Base-by-base conservation (phyloP, 2,329 filamentous ascomycete species). In the Exophiala sideris region DNA sequence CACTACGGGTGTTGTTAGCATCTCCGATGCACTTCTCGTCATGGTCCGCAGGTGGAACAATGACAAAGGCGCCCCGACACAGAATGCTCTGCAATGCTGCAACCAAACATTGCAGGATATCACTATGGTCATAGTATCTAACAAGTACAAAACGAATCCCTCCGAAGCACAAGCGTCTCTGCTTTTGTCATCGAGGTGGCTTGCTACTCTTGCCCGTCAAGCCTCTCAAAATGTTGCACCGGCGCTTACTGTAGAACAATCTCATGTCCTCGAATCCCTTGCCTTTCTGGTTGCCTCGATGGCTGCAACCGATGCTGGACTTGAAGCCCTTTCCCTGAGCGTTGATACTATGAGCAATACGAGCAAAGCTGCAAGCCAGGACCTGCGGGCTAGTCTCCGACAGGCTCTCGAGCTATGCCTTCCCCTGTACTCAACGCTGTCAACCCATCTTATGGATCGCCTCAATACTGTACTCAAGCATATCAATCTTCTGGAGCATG, bases 401-500 rank as follows among this genome's bases (percentile, higher is more conserved):
- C 52, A 58, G 20, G 39, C 58, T 14, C 50, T 62, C 5, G 53
- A 55, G n/a, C 45, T 21, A 34, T 57, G 54, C 38, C 33, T 59
- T 3, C 44, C 58, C 6, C 44, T 55, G 12, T 59, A 58, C 29
- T 47, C 60, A 10, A 48, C 41, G n/a, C 40, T 63, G 40, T 62
- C 61, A 12, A 20, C 55, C 34, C 55, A 57, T 36, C 56, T 62
- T n/a, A 50, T 59, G 29, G 53, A 55, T 16, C 50, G 60, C 11
- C 54, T 63, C 11, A 57, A 59, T 33, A 52, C 49, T 9, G 54
- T 63, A 9, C 38, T 59, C 18, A 63, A 63, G 45, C 58, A 61
- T 33, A 54, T 61, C 44, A 54, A 29, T 18, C 48, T 63, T 11
- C 41, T 61, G 9, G 49, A 56, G 34, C 44, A 53, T 5, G 47